Base-by-base conservation (phyloP, 768 basidiomycete species). In the Suillus ampliporus region DNA sequence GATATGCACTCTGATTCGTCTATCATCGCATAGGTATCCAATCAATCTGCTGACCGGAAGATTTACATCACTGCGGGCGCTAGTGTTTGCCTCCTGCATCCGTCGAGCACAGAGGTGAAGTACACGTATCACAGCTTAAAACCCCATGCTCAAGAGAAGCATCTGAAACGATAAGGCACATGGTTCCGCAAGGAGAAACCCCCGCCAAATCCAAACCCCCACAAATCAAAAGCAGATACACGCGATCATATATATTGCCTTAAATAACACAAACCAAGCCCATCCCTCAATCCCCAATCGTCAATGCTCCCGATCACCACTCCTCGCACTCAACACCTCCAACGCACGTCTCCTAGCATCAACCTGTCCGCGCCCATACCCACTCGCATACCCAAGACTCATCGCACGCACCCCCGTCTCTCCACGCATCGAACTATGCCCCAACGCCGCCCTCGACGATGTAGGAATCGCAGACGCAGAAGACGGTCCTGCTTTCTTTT, bases 381-480 rank as follows among this genome's bases (percentile, higher is more conserved):
- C 71, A 26, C 60, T 67, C 52, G 66, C 50, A 54, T 72, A 64
- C 13, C 74, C 74, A 65, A 76, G 62, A 41, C 74, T 75, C 54
- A 67, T 51, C 41, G 73, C 65, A 8, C 74, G 74, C 51, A 59
- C 38, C 0, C 74, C 74, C n/a, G 28, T 23, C 14, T 71, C 68
- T 28, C 67, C 64, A 5, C 67, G 59, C 8, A 63, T 28, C 26
- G 57, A 3, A 58, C 19, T 58, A 4, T 13, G 21, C 38, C 34
- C 15, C 2, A 57, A 43, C 23, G 23, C 35, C 10, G 35, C 10
- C 2, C 52, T 41, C 28, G 44, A 43, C 3, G 61, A 26, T 1
- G 23, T 38, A 19, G 23, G 17, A 19, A 31, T 31, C 6, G 40
- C 53, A n/a, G 63, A 34, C 47, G 14, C 52, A 9, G 6, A 28